A percentile compares a stretch with the other conserved stretches of the same genome.
Evolutionary conservation across 2,329 filamentous ascomycete genomes (phyloP).

Genomic region (Falciphora oryzae): DNA sequence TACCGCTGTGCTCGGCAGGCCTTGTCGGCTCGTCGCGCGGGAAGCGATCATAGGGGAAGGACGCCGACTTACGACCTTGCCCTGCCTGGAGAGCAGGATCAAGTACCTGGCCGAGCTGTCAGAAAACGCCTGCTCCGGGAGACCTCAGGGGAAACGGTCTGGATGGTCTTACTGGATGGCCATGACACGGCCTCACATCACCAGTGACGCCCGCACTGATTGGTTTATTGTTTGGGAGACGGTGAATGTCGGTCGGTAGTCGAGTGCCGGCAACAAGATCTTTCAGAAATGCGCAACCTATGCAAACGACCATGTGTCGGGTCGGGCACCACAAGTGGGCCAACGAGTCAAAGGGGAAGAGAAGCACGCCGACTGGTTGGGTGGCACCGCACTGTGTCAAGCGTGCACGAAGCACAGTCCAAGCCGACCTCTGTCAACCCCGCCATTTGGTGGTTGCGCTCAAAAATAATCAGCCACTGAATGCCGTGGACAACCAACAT

Average conservation of each 20-base stretch:
- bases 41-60: slow-evolving; percentile 29
- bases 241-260: neutral
- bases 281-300: neutral
- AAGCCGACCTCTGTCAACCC: too few species aligned
- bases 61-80: slow-evolving; percentile 81
- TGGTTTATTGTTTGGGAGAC: neutral
- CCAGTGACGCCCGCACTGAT: slow-evolving; percentile 2
- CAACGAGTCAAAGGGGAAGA: neutral
- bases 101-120: slow-evolving; percentile 64
- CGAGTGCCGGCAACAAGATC: neutral
- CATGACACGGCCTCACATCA: slow-evolving; percentile 29
- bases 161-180: slow-evolving; percentile 43
- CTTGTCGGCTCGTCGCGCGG: slow-evolving; percentile 11
- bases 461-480: neutral
- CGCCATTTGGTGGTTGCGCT: neutral
- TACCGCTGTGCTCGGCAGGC: neutral
- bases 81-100: slow-evolving; percentile 94
- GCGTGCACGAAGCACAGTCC: neutral
- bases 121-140: neutral
- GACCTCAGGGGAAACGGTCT: neutral
- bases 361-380: neutral
- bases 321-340: neutral
- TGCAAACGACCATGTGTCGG: neutral
- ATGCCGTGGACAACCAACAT: too few species aligned
- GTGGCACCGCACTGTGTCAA: neutral